A percentile compares a stretch with the other conserved stretches of the same genome.
Conservation (phyloP, 441 rosid species). For the Croton setiger region DNA sequence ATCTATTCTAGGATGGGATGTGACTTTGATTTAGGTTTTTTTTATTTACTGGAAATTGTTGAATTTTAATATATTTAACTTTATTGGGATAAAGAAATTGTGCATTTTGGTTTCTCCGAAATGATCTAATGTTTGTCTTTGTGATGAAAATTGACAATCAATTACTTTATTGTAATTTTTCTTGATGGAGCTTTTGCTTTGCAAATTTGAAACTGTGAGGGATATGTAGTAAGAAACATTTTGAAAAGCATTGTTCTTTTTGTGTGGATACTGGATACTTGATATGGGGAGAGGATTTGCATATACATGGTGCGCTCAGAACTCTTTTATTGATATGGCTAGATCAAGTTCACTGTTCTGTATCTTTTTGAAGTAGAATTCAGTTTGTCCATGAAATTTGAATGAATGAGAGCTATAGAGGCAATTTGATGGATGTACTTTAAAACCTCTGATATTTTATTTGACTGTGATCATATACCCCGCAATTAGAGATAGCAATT, state of each 20-base stretch:
- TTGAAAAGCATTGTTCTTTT: background rate
- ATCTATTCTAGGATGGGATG: slow-evolving; percentile 2
- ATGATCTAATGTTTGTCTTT: background rate
- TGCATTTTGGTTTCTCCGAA: background rate
- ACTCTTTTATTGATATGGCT: background rate
- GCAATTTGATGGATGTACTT: too few relatives aligned
- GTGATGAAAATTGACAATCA: background rate
- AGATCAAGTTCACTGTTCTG: background rate
- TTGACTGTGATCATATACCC: background rate
- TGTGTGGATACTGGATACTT: background rate
- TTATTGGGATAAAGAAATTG: too few relatives aligned
- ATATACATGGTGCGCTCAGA: too few relatives aligned
- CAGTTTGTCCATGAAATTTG: too few relatives aligned
- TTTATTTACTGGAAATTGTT: slow-evolving; percentile 5
- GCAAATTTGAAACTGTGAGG: too few relatives aligned
- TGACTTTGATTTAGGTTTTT: too few relatives aligned
- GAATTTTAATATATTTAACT: too few relatives aligned
- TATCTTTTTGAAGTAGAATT: background rate
- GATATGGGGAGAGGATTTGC: background rate
- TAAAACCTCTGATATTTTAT: background rate
- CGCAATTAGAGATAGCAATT: background rate
- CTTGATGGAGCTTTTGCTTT: too few relatives aligned
- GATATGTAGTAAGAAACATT: background rate
- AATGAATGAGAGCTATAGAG: too few relatives aligned
- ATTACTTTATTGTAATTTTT: background rate